Conservation (phyloP, 352 stramenopile genomes). For the Phytophthora palmivora region DNA sequence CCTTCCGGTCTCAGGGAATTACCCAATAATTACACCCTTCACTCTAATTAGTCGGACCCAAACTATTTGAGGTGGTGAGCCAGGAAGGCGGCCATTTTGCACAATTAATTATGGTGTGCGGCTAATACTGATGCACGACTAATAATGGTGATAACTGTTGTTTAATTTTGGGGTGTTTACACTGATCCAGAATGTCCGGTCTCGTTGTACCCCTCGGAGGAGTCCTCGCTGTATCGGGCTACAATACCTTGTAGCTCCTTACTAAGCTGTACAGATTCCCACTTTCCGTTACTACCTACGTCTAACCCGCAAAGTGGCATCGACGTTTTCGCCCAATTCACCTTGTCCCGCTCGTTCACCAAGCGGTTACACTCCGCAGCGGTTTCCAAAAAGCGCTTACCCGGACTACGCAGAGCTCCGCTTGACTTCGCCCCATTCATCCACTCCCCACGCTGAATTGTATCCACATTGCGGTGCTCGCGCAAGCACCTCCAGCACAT, state of each 20-base stretch:
- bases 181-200: not conserved
- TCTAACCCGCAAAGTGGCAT: no score
- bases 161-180: not conserved
- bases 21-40: not conserved
- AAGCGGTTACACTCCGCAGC: no score
- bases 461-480: no score
- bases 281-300: no score
- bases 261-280: no score
- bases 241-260: not conserved
- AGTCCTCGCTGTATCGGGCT: not conserved
- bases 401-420: no score
- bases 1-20: conserved; percentile 6
- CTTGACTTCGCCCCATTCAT: no score
- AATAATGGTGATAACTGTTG: not conserved
- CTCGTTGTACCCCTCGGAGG: not conserved
- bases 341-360: no score
- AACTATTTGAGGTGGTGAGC: not conserved
- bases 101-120: not conserved
- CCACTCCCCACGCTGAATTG: no score
- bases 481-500: no score
- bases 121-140: not conserved
- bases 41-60: not conserved
- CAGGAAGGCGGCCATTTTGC: not conserved
- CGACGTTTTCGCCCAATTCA: no score
- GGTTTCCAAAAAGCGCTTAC: no score